phyloP scores from a whole-genome alignment of 2,329 filamentous ascomycete species.

The Cadophora sp. region DNA sequence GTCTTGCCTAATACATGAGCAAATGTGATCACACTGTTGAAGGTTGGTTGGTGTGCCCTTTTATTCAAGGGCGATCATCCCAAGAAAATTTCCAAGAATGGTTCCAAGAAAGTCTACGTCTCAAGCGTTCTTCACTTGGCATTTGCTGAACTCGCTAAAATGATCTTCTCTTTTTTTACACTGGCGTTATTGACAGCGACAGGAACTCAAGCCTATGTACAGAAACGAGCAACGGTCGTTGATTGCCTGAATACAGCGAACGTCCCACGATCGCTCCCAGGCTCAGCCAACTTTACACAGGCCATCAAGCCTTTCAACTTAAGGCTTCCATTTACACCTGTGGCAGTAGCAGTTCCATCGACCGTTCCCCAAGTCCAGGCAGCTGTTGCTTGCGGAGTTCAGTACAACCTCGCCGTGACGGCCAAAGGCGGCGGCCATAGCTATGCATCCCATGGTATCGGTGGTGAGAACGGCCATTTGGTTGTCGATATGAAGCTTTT shows the following conservation, averaged over 20 bases:
- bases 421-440: constrained; percentile 60
- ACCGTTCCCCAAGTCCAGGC: constrained; percentile 46
- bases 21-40: neutral
- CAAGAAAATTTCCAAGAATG: no score
- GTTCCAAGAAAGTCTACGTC: neutral
- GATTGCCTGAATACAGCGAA: constrained; percentile 27
- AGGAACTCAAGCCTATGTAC: neutral
- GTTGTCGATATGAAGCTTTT: constrained; percentile 62
- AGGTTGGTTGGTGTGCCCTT: neutral
- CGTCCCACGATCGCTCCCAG: constrained; percentile 28
- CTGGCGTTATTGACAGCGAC: neutral
- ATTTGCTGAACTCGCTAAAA: neutral
- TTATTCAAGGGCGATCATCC: neutral
- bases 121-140: neutral
- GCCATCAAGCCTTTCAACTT: constrained; percentile 36
- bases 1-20: neutral
- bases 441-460: constrained; percentile 54
- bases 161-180: neutral
- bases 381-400: constrained; percentile 54
- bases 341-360: constrained; percentile 15
- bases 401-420: constrained; percentile 52
- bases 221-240: constrained; percentile 18
- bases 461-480: constrained; percentile 58
- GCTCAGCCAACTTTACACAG: constrained; percentile 23
- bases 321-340: constrained; percentile 30